phyloP scores from a whole-genome alignment of 2,329 filamentous ascomycete genomes.

The Stylonectria norvegica region DNA sequence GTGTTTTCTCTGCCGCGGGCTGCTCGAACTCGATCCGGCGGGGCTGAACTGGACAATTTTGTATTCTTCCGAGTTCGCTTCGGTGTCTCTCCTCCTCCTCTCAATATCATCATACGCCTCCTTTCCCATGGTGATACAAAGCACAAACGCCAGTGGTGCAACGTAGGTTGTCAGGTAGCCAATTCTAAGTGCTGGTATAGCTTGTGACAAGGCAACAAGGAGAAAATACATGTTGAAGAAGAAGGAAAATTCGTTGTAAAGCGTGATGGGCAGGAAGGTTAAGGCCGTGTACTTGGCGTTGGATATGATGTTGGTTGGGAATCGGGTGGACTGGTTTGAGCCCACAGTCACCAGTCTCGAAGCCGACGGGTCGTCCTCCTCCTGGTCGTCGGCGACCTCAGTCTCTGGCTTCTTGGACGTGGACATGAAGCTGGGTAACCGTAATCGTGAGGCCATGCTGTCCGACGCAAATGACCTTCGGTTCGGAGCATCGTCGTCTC shows the following conservation, averaged over 20 bases:
- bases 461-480: constrained; percentile 29
- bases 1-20: constrained; percentile 35
- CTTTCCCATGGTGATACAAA: constrained; percentile 89
- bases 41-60: constrained; percentile 71
- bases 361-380: constrained; percentile 62
- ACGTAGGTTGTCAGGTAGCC: constrained; percentile 95
- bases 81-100: constrained; percentile 78
- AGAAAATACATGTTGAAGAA: constrained; percentile 99
- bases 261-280: constrained; percentile 87
- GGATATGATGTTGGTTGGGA: constrained; percentile 86
- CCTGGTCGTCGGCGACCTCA: constrained; percentile 47
- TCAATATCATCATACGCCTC: constrained; percentile 94
- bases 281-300: constrained; percentile 97
- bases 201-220: constrained; percentile 89
- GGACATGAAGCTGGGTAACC: constrained; percentile 67
- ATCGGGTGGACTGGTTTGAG: constrained; percentile 67
- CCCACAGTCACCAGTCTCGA: constrained; percentile 76
- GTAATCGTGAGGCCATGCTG: constrained; percentile 47
- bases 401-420: constrained; percentile 31
- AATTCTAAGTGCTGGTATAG: constrained; percentile 83
- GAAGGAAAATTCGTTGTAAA: constrained; percentile 99
- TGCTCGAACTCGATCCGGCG: constrained; percentile 38
- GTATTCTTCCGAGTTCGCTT: constrained; percentile 91
- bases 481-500: constrained; percentile 32
- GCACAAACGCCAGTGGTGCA: constrained; percentile 85